phyloP scores from a whole-genome alignment of 2,329 filamentous ascomycete genomes.

The Colletotrichum spaethianum region DNA sequence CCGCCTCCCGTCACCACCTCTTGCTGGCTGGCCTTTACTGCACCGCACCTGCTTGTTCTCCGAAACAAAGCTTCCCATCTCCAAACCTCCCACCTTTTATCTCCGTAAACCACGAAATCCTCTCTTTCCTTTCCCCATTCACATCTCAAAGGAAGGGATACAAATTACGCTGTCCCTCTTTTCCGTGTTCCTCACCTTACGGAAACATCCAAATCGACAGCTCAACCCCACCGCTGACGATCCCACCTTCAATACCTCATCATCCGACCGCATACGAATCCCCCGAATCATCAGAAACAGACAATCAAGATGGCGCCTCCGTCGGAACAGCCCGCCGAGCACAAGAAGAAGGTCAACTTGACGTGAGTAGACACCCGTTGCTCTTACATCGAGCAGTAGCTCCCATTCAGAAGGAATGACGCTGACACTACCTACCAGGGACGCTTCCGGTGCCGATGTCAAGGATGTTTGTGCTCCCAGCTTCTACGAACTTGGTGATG shows the following conservation, averaged over 20 bases:
- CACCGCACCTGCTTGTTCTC: constrained; percentile 28
- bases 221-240: constrained; percentile 35
- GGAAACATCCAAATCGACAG: constrained; percentile 27
- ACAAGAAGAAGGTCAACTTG: constrained; percentile 88
- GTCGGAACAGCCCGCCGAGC: constrained; percentile 62
- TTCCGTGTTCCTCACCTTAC: constrained; percentile 10
- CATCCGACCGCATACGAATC: constrained; percentile 23
- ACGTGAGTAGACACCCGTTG: constrained; percentile 69
- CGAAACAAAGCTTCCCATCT: constrained; percentile 35
- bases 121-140: constrained; percentile 18
- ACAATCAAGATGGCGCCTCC: constrained; percentile 78
- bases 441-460: constrained; percentile 89
- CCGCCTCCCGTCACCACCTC: constrained; percentile 35
- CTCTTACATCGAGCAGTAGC: constrained; percentile 8
- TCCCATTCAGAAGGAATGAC: constrained; percentile 30
- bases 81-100: constrained; percentile 36
- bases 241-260: constrained; percentile 30
- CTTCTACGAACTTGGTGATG: constrained; percentile 38
- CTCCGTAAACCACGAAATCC: constrained; percentile 35
- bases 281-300: constrained; percentile 36
- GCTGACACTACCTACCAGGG: constrained; percentile 70
- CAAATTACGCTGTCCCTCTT: constrained; percentile 12
- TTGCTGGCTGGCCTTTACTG: constrained; percentile 35
- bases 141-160: constrained; percentile 28
- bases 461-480: constrained; percentile 76